Evolutionary conservation across 192 early-diverging fungal species (phyloP), one percentile per base, ranked within the genome.

Genomic region (Chytriomyces hyalinus): DNA sequence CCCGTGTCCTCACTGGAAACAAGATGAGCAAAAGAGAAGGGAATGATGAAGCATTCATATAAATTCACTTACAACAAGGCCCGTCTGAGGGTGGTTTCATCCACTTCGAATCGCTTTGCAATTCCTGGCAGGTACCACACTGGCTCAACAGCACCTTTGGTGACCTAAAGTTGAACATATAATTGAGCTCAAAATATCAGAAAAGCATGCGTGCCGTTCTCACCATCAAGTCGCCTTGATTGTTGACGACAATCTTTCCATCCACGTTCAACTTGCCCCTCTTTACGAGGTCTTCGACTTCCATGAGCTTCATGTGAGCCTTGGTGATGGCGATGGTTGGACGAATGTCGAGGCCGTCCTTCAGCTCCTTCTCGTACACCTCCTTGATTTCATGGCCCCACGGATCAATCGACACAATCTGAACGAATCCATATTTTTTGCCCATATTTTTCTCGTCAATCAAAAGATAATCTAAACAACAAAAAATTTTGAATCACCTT

Each of bases 51-150:
- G 28, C 10, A 36, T 36, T 2, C 36, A 4, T 36, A 36, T 3
- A 63, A 11, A 6, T 1, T 7, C 28, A 85, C 90, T 82, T 86
- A 92, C 90, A 94, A 97, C 15, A 97, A 78, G 0, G 93, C 90
- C 6, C 95, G 91, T 20, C 96, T 90, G 73, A 98, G 85, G 11
- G 89, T 84, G 6, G 91, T 87, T 82, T 98, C 96, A 49, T 91
- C 91, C 49, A 96, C 94, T 20, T 92, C 91, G 81, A 98, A 92
- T 6, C 95, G 88, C 61, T 90, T 87, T 46, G 96, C 96, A 0
- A 98, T 94, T 6, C 96, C 96, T 6, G 96, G 96, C 4, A 98
- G 84, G 75, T 92, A 91, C 96, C 96, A 98, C 13, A 98, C 96
- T 49, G 96, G 96, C 78, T 98, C 96, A 9, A 95, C 88, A 6